Conservation (phyloP, 163 green algal genomes). For the Chlamydomonas reinhardtii region DNA sequence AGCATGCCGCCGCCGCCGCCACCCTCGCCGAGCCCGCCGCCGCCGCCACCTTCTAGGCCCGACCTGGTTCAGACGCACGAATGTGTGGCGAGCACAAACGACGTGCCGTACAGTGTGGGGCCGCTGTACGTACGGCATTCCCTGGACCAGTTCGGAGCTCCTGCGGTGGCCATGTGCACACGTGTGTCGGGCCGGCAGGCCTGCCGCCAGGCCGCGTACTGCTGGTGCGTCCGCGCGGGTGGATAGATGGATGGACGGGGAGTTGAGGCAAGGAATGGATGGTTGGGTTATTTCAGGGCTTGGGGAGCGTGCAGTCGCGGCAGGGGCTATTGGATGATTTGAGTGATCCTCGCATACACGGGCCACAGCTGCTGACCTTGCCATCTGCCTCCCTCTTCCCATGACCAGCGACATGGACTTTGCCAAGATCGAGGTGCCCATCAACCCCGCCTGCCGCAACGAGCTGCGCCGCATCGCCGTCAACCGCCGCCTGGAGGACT, state of each 20-base stretch:
- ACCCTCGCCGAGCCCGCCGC: not conserved
- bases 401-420: not conserved
- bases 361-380: too few relatives aligned
- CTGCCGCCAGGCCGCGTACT: not conserved
- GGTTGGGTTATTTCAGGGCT: too few relatives aligned
- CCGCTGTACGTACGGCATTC: not conserved
- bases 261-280: too few relatives aligned
- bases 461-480: not conserved
- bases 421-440: slow-evolving; percentile 4
- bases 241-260: too few relatives aligned
- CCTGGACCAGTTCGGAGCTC: not conserved
- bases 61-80: not conserved
- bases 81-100: not conserved
- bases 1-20: too few relatives aligned
- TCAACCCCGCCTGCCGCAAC: not conserved
- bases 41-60: not conserved
- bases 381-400: too few relatives aligned
- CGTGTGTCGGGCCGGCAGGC: not conserved
- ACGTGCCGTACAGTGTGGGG: not conserved
- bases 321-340: too few relatives aligned
- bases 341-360: too few relatives aligned
- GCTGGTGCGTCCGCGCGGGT: not conserved
- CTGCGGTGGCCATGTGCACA: not conserved
- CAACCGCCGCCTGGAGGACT: not conserved
- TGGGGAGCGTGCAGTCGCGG: too few relatives aligned